Evolutionary conservation across 108 stramenopile genomes (phyloP).

Genomic region (Cyclotella choctawhatcheeana): DNA sequence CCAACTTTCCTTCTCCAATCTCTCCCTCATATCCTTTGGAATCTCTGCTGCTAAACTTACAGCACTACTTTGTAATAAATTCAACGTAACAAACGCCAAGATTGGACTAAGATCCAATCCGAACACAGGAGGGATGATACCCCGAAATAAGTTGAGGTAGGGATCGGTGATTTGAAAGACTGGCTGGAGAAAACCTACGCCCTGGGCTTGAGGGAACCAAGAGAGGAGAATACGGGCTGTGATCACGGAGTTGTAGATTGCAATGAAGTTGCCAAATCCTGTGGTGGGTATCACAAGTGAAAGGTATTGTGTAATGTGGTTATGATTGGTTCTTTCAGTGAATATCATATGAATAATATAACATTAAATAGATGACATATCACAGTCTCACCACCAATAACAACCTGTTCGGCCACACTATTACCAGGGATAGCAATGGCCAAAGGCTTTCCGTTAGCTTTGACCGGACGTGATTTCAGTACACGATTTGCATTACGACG

Average conservation of each 20-base stretch:
- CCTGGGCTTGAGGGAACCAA: slow-evolving; percentile 90
- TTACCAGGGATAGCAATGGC: slow-evolving; percentile 91
- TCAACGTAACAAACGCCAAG: slow-evolving; percentile 57
- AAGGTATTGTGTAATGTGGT: neutral
- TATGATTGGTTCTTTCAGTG: neutral
- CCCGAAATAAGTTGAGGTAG: slow-evolving; percentile 89
- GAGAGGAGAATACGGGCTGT: slow-evolving; percentile 87
- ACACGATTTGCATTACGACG: slow-evolving; percentile 32
- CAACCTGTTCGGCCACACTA: slow-evolving; percentile 82
- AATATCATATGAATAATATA: neutral
- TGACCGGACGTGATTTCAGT: neutral
- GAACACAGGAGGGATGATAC: slow-evolving; percentile 83
- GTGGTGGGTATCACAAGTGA: neutral
- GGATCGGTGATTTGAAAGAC: slow-evolving; percentile 92
- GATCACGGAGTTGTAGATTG: slow-evolving; percentile 91
- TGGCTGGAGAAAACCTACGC: slow-evolving; percentile 64
- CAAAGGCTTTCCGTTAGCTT: slow-evolving; percentile 28
- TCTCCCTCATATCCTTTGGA: slow-evolving; percentile 30
- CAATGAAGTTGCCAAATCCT: slow-evolving; percentile 77
- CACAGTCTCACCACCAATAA: slow-evolving; percentile 64
- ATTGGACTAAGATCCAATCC: slow-evolving; percentile 87
- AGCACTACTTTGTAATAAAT: slow-evolving; percentile 26
- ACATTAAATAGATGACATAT: neutral
- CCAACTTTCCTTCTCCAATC: slow-evolving; percentile 18
- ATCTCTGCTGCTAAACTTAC: slow-evolving; percentile 33